A percentile compares a stretch with the other conserved stretches of the same genome.
These are phyloP conservation scores for Leccinum arenicola DNA, from an alignment of 768 basidiomycete genomes.

Conservation along the genomic window DNA sequence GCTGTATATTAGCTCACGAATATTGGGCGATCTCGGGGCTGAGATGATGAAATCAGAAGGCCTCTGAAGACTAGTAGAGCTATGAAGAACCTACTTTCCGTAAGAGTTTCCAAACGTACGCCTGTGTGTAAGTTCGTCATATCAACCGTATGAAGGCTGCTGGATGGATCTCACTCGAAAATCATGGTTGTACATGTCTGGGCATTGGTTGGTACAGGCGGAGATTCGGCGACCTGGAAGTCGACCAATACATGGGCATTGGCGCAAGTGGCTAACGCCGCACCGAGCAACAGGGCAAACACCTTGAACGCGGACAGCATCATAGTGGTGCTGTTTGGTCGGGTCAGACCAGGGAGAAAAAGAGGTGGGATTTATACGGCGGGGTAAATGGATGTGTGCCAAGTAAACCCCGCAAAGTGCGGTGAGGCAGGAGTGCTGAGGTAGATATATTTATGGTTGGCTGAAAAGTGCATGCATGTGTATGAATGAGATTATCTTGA, in stretches of 20 bases:
- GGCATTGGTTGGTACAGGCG: slow-evolving; percentile 57
- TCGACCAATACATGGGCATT: slow-evolving; percentile 39
- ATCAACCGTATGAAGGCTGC: background rate
- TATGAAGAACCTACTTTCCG: slow-evolving; percentile 46
- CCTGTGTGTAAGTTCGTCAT: slow-evolving; percentile 35
- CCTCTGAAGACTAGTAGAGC: background rate
- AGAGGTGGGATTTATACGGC: slow-evolving; percentile 8
- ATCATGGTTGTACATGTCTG: slow-evolving; percentile 65
- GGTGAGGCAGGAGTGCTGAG: background rate
- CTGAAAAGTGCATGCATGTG: background rate
- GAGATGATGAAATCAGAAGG: background rate
- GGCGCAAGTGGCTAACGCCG: slow-evolving; percentile 9
- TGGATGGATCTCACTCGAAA: slow-evolving; percentile 46
- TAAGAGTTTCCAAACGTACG: slow-evolving; percentile 74
- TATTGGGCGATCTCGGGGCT: slow-evolving; percentile 67
- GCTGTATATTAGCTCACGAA: slow-evolving; percentile 34
- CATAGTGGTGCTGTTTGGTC: slow-evolving; percentile 1
- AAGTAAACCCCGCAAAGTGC: background rate
- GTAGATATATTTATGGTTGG: slow-evolving; percentile 2
- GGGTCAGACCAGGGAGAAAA: background rate
- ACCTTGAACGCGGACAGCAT: slow-evolving; percentile 23
- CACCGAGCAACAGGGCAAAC: slow-evolving; percentile 13
- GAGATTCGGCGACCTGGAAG: slow-evolving; percentile 76
- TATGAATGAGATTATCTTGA: background rate
- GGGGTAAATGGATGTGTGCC: background rate